Base-by-base conservation (phyloP, 2,329 filamentous ascomycete genomes). In the Ambrosiella cleistominuta region DNA sequence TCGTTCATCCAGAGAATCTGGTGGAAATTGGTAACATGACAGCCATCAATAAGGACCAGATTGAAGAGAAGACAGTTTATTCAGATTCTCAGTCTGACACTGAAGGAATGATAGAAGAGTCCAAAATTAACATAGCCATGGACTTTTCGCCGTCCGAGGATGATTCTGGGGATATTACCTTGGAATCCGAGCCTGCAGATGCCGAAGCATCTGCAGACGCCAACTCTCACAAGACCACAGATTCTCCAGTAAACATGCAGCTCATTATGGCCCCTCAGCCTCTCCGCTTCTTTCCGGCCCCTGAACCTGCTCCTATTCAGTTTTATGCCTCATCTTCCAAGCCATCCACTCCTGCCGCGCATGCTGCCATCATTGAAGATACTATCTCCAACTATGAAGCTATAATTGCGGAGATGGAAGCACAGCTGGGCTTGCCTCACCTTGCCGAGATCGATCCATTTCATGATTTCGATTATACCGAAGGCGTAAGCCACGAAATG, bases 241-340 rank as follows among this genome's bases (percentile, higher is more conserved):
- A 1, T 8, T n/a, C 44, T 17, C 44, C 44, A 2, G 44, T 13
- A n/a, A 54, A 54, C 52, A 54, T 54, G 52, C 37, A 54, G 27
- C 52, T 54, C 15, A 54, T 54, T 19, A 42, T 54, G 17, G 38
- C 52, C 27, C 52, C 52, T 42, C 52, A 54, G 27, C 52, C 52
- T 19, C 37, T 54, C 9, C 52, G 13, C 5, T 54, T 54, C 52
- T 54, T 54, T 17, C 38, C 19, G 15, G 13, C 15, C 19, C 38
- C 39, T 15, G 52, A 27, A 15, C 52, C 52, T 2, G 52, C 40
- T 11, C 52, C 52, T 1, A 54, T 54, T 38, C n/a, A 11, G 13
- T 54, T 54, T 38, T 15, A 7, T 19, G 39, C 39, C 9, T 27
- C 15, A 9, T 35, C 47, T 11, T 15, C 27, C 8, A 27, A 9